Base-by-base conservation (phyloP, 805 yeast species). In the Starmerella roubikii region DNA sequence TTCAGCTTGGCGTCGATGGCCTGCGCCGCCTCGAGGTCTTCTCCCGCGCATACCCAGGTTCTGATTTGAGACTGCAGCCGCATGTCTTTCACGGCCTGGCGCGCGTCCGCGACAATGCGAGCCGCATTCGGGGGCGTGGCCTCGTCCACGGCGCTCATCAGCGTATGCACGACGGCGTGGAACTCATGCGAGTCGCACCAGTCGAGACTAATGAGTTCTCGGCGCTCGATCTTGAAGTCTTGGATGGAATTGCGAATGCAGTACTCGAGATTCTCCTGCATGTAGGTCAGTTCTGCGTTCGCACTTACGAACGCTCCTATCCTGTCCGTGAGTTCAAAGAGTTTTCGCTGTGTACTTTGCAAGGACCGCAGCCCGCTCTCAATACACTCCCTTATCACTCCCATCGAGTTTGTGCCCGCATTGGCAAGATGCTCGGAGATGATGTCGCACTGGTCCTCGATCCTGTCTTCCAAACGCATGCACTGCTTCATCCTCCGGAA, bases 181-280 rank as follows among this genome's bases (percentile, higher is more conserved):
- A 38, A 30, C 26, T 33, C 36, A 16, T 34, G 28, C 27, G 15
- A 22, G 30, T 33, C 41, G 13, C 33, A 18, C 37, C 41, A 38
- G 30, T 22, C 11, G 15, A 19, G 26, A 16, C 13, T 15, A 21
- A 17, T 19, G 13, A n/a, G 25, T n/a, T 18, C 21, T 20, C 11
- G 31, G 30, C 19, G 21, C n/a, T 31, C 3, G 15, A 2, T 4
- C 12, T 24, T 17, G 4, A 36, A 32, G 24, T 11, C 13, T 3
- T 12, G 19, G 8, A 38, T 22, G 18, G 44, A 41, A n/a, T 30
- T 27, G 18, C 27, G 32, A 3, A 45, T 30, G 33, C 45, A 44
- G 12, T 34, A 16, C 35, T 46, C 49, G 16, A 46, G 22, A 16
- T 45, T 46, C 17, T 30, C 25, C 21, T 39, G 38, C 22, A 46